Percentiles rank a stretch among this genome's conserved stretches.
These are phyloP conservation scores for Globisporangium solare DNA, from an alignment of 352 stramenopile genomes.

Conservation along the genomic window DNA sequence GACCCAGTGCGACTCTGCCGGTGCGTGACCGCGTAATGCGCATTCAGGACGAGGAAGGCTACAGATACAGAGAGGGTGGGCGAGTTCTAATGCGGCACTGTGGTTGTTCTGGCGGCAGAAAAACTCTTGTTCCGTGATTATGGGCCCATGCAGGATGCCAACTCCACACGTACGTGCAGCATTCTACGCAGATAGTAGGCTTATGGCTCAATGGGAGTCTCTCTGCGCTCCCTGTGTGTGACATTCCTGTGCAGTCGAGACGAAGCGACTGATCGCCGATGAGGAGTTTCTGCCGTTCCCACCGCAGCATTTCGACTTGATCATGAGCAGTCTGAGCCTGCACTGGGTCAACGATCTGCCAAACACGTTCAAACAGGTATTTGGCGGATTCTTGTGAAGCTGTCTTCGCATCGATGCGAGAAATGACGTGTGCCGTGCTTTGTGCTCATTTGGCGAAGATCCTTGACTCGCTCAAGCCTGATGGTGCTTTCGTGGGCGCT, in stretches of 20 bases:
- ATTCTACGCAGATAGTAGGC: no score
- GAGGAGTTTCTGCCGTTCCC: conserved; percentile 95
- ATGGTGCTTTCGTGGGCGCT: conserved; percentile 95
- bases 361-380: conserved; percentile 71
- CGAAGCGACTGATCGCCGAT: conserved; percentile 77
- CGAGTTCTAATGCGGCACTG: no score
- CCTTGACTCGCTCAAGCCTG: conserved; percentile 90
- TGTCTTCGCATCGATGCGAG: background rate
- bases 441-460: conserved; percentile 27
- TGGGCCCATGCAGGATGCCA: background rate
- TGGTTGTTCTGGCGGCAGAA: conserved; percentile 17
- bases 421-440: background rate
- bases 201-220: background rate
- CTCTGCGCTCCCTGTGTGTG: background rate
- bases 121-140: conserved; percentile 70
- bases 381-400: no score
- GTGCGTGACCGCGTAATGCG: conserved; percentile 15
- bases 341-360: conserved; percentile 98
- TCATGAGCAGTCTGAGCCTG: conserved; percentile 91
- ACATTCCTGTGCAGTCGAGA: conserved; percentile 31
- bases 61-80: no score
- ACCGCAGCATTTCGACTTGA: conserved; percentile 94
- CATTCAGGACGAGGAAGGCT: no score
- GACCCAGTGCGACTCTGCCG: conserved; percentile 70
- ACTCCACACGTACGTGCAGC: conserved; percentile 2